Conservation (phyloP, 176 grass and related monocot species). For the Aegilops bicornis region DNA sequence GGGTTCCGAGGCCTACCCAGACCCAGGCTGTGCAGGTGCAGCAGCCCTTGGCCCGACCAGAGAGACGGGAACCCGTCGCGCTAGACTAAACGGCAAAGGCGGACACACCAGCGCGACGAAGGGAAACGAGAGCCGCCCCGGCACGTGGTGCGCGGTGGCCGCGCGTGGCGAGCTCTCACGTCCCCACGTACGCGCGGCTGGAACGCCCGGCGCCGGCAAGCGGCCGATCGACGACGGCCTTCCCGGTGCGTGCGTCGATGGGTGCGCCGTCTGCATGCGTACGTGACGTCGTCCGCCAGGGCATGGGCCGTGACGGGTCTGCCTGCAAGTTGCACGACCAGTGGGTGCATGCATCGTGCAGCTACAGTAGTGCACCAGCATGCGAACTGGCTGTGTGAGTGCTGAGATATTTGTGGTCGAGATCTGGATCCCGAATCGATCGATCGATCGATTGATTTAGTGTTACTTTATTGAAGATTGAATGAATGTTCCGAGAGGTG, state of each 20-base stretch:
- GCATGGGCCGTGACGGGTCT: background rate
- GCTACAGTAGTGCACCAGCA: background rate
- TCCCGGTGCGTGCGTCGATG: background rate
- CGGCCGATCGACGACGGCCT: no score
- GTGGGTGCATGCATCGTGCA: background rate
- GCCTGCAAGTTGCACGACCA: conserved; percentile 1
- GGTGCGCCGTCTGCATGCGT: background rate
- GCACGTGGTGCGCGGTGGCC: background rate
- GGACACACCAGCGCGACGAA: background rate
- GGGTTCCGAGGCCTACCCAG: background rate
- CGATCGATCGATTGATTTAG: background rate
- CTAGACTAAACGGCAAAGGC: background rate
- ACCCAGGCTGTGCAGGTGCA: background rate
- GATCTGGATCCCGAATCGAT: background rate
- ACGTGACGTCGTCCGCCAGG: background rate
- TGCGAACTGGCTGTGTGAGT: background rate
- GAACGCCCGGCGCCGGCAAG: background rate
- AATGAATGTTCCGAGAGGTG: background rate
- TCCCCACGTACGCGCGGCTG: background rate
- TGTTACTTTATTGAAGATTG: background rate
- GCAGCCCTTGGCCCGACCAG: background rate
- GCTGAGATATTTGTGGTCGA: background rate
- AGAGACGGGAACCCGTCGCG: background rate
- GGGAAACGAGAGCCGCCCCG: background rate
- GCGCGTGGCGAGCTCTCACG: background rate